Evolutionary conservation across 768 basidiomycete genomes (phyloP), one percentile per base, ranked within the genome.

Genomic region (Hydnum rufescens): DNA sequence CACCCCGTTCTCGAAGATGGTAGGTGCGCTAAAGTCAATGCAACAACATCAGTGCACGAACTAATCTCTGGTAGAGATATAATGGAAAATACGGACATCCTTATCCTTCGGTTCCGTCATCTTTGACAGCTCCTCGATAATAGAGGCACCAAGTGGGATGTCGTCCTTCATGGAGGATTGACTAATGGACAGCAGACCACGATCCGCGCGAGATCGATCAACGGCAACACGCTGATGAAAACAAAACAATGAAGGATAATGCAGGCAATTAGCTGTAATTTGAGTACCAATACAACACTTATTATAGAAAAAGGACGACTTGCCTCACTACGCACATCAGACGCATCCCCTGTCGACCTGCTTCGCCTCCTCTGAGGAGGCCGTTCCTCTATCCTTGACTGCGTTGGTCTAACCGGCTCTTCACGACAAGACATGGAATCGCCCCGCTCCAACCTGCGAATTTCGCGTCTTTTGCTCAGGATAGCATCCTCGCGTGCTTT

Each of bases 311-410:
- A 13, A 18, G 5, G 49, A 32, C 29, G 54, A 52, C 57, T 43
- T 36, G 42, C 49, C 57, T 19, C 34, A 16, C 39, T 52, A 54
- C 55, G 54, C 60, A 57, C 50, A 18, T 70, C 67, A 43, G 78
- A 73, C 2, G 74, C 77, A 62, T 86, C 86, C 5, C 80, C 77
- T 1, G 82, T 85, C 60, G 82, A 87, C 71, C 77, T 74, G 62
- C 82, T 90, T 52, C 82, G 70, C 57, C 83, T 68, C 51, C 48
- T 34, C 34, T 36, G 3, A 22, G 22, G 22, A n/a, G n/a, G n/a
- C n/a, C n/a, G n/a, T n/a, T n/a, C n/a, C n/a, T n/a, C n/a, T n/a
- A n/a, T n/a, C n/a, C n/a, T n/a, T n/a, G n/a, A n/a, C n/a, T n/a
- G n/a, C n/a, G n/a, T n/a, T n/a, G n/a, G n/a, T n/a, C n/a, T n/a